Conservation (phyloP, 129 eudicot species). For the Oenanthe sinensis region DNA sequence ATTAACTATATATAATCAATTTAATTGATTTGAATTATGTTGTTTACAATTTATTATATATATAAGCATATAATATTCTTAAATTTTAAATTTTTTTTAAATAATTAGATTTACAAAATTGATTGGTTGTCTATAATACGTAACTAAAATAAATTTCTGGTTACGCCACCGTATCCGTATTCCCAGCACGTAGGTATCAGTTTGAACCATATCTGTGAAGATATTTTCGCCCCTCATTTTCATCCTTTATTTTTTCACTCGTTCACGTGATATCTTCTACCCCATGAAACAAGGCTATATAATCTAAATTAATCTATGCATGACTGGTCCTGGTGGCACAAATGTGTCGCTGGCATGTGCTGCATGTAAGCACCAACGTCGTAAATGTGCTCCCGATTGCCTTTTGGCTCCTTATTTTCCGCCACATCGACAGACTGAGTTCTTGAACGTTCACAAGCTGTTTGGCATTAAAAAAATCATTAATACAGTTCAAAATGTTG, state of each 20-base stretch:
- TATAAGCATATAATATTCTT: too few species aligned
- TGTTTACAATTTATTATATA: too few species aligned
- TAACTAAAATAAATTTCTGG: background rate
- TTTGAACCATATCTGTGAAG: background rate
- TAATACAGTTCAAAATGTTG: background rate
- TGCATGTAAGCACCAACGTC: constrained; percentile 12
- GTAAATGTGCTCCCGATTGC: constrained; percentile 13
- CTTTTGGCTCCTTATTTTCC: constrained; percentile 14
- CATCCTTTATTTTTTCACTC: background rate
- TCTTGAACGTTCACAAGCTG: constrained; percentile 11
- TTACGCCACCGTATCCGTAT: background rate
- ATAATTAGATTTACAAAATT: too few species aligned
- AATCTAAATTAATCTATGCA: background rate
- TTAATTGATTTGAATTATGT: too few species aligned
- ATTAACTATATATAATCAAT: too few species aligned
- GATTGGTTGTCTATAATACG: too few species aligned
- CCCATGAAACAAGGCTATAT: background rate
- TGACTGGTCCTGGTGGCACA: background rate
- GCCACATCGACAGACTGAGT: background rate
- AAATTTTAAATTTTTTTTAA: too few species aligned
- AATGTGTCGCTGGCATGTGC: constrained; percentile 7
- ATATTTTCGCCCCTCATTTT: background rate
- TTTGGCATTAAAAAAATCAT: constrained; percentile 15
- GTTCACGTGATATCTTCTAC: background rate
- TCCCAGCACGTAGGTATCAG: background rate